Evolutionary conservation across 1,284 basidiomycete species (phyloP), one percentile per base, ranked within the genome.

Genomic region (Puccinia coronata): DNA sequence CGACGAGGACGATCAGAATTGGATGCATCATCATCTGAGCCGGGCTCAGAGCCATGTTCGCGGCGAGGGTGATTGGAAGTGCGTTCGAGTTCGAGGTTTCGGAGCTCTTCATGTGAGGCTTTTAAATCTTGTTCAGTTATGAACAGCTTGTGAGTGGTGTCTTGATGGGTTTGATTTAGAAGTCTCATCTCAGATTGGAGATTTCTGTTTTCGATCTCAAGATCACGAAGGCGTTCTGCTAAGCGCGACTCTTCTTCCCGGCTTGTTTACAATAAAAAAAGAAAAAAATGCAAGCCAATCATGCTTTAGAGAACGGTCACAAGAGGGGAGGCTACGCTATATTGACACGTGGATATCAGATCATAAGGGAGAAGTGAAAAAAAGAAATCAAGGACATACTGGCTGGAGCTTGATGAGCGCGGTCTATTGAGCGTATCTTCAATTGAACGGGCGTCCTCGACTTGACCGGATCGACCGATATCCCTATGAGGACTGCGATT

Each of bases 181-280:
- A 67, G 20, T 57, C 12, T 11, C 43, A 73, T 67, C 41, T 67
- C 31, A 25, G 70, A 41, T 51, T 43, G 25, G 8, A 47, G 23
- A 93, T 92, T 4, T 90, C 91, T 12, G 89, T 84, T 18, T 87
- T 86, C 83, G 93, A 92, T 83, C 93, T 92, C 82, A 88, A 90
- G 82, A 87, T 90, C 18, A 91, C 91, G 84, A 93, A 92, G 31
- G 94, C 87, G 5, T 87, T 86, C 4, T 91, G 89, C 83, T 94
- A 95, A 88, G 8, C 88, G 83, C 83, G 92, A 89, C 84, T 94
- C 93, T 74, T 74, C 55, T 28, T 74, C 55, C 20, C 43, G 39
- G 34, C 72, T 74, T 61, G 34, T 11, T 11, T 14, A 8, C 20
- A 78, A 41, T 25, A 23, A 31, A 25, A 31, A 43, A 80, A 36